Base-by-base conservation (phyloP, 169 alveolate genomes). In the Cryptosporidium sp. region DNA sequence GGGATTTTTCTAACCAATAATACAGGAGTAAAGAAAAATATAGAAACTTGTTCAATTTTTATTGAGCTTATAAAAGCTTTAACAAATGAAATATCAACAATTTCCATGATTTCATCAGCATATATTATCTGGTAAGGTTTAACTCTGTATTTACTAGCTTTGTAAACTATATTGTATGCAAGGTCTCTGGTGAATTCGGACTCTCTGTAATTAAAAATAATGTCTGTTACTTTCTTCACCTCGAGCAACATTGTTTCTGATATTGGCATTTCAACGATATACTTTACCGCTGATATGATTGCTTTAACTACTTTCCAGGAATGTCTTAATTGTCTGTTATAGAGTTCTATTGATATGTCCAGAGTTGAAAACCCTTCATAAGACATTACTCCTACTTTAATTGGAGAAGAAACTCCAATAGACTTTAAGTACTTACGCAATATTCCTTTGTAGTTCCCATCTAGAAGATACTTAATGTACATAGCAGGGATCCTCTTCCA, bases 131-230 rank as follows among this genome's bases (percentile, higher is more conserved):
- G 71, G 1, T 73, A 48, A 3, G 86, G 86, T 50, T 59, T 73
- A 31, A 73, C 21, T 18, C 39, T 52, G 70, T 73, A 73, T 16
- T 41, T 55, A n/a, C 68, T 58, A n/a, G 70, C 37, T n/a, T 73
- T 73, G 39, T 73, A 73, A 35, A 51, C 86, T 33, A 73, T 55
- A 41, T 73, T 73, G 35, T 73, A 73, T 12, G 86, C 86, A 26
- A 73, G 68, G 10, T 73, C 86, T 41, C 33, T 73, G 29, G n/a
- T 33, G 14, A 73, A 73, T 23, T 73, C 86, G 21, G 86, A 51
- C 70, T 59, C 86, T 41, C 86, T 73, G 35, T 73, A 73, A 58
- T 73, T 55, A 29, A 73, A 73, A n/a, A 73, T 52, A 6, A 73
- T 51, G 9, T 73, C 86, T 29, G 86, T 35, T 26, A 35, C 21